These are phyloP conservation scores for Ophiostoma sp. DNA, from an alignment of 2,329 filamentous ascomycete genomes.

Conservation along the genomic window DNA sequence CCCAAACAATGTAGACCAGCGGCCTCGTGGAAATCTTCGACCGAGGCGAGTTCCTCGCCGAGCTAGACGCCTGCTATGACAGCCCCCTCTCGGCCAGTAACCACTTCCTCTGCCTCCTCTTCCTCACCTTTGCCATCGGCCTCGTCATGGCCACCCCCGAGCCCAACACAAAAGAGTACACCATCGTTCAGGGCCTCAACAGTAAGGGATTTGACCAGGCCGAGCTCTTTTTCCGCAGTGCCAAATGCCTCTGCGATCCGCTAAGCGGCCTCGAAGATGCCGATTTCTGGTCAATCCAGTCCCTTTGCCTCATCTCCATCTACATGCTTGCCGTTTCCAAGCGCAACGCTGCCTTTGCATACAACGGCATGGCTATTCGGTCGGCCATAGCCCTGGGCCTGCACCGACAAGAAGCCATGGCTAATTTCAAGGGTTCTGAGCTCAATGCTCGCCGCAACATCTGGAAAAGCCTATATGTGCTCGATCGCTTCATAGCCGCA, in stretches of 20 bases:
- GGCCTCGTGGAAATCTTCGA: constrained; percentile 59
- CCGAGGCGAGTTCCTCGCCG: constrained; percentile 43
- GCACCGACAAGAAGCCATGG: constrained; percentile 55
- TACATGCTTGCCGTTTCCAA: constrained; percentile 59
- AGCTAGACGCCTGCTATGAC: constrained; percentile 49
- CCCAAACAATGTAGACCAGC: constrained; percentile 42
- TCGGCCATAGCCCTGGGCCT: constrained; percentile 59
- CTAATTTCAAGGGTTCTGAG: constrained; percentile 41
- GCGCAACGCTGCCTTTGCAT: constrained; percentile 58
- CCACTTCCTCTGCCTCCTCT: constrained; percentile 54
- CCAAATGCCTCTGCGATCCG: constrained; percentile 47
- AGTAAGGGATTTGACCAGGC: constrained; percentile 47
- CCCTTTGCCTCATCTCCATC: constrained; percentile 57
- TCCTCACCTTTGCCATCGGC: constrained; percentile 59
- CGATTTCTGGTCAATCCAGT: constrained; percentile 61
- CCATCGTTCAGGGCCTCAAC: constrained; percentile 48
- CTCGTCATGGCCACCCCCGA: constrained; percentile 52
- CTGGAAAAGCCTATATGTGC: constrained; percentile 60
- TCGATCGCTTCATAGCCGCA: constrained; percentile 59
- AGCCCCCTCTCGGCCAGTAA: constrained; percentile 48
- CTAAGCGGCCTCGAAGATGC: constrained; percentile 53
- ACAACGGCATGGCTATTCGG: constrained; percentile 58
- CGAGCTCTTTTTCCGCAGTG: constrained; percentile 59
- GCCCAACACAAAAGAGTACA: constrained; percentile 46
- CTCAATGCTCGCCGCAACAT: constrained; percentile 47